Evolutionary conservation across 1,139 yeast species (phyloP), one percentile per base, ranked within the genome.

Genomic region (Candida sojae): DNA sequence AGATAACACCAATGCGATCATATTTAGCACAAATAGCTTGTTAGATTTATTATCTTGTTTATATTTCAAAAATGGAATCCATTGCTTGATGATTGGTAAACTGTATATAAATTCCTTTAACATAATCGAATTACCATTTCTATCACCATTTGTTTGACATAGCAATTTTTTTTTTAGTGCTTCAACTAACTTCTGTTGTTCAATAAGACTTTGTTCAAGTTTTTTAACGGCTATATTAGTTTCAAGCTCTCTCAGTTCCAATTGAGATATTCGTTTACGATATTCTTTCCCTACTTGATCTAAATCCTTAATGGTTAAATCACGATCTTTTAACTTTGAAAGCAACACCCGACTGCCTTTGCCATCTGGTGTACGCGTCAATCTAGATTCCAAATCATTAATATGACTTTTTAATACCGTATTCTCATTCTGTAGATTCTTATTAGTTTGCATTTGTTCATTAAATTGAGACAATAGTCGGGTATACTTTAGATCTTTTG

Each of bases 31-130:
- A 7, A 67, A 23, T 12, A 58, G 43, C 11, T 67, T 67, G 8
- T 52, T 25, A 39, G 53, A 60, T 42, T 57, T 61, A 33, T 59
- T 60, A 6, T 61, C 66, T 33, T 64, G 57, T 47, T 59, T 64
- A 43, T 70, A 69, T 41, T 62, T 61, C 52, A 55, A 62, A 44
- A 58, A 66, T 44, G 59, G 51, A 42, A 61, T 62, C 50, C 67
- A 66, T 46, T 71, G 74, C 46, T 67, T 70, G 12, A 71, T 48
- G 35, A 71, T 60, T 2, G 77, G 77, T 13, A 71, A 49, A 37
- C 59, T 63, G 6, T 51, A 39, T 17, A 70, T 5, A 41, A 69
- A 64, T 17, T 48, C 46, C 12, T 53, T 54, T 12, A 62, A 44
- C 7, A 29, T 39, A 2, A 34, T 13, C 11, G 31, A 7, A 3